Evolutionary conservation across 1,139 yeast species (phyloP).

Genomic region (Wickerhamomyces sp.): DNA sequence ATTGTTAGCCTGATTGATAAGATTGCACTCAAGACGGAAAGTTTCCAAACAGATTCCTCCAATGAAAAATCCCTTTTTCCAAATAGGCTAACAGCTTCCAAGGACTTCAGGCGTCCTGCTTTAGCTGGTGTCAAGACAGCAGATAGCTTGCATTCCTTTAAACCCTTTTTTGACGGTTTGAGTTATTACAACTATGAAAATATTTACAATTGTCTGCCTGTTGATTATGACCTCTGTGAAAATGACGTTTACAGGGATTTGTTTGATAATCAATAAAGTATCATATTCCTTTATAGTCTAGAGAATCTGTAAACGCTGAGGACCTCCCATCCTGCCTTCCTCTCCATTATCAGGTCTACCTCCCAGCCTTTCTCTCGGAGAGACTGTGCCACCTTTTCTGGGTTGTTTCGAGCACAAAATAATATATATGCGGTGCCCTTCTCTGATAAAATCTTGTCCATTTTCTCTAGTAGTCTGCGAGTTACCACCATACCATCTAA

Average conservation of each 20-base stretch:
- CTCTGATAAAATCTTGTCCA: conserved; percentile 43
- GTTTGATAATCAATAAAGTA: conserved; percentile 23
- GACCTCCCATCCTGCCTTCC: conserved; percentile 98
- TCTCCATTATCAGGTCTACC: conserved; percentile 43
- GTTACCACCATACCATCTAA: conserved; percentile 86
- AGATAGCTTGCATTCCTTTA: conserved; percentile 45
- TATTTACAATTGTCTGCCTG: conserved; percentile 48
- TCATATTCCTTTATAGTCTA: conserved; percentile 10
- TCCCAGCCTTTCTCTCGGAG: conserved; percentile 56
- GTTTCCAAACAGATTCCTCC: conserved; percentile 12
- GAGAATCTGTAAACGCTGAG: conserved; percentile 60
- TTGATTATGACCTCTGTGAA: conserved; percentile 47
- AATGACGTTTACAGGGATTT: conserved; percentile 54
- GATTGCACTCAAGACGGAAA: conserved; percentile 24
- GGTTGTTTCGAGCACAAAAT: conserved; percentile 86
- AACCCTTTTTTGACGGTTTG: conserved; percentile 65
- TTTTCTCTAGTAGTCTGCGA: conserved; percentile 46
- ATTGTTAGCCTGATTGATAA: conserved; percentile 34
- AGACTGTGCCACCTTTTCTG: conserved; percentile 46
- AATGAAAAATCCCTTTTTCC: conserved; percentile 9
- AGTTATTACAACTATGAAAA: conserved; percentile 73
- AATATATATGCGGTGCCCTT: conserved; percentile 75
- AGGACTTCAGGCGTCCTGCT: conserved; percentile 36
- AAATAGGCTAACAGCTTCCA: conserved; percentile 10
- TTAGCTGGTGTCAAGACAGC: conserved; percentile 41